phyloP scores from a whole-genome alignment of 2,329 filamentous ascomycete genomes.

The Paraphaeosphaeria sporulosa region DNA sequence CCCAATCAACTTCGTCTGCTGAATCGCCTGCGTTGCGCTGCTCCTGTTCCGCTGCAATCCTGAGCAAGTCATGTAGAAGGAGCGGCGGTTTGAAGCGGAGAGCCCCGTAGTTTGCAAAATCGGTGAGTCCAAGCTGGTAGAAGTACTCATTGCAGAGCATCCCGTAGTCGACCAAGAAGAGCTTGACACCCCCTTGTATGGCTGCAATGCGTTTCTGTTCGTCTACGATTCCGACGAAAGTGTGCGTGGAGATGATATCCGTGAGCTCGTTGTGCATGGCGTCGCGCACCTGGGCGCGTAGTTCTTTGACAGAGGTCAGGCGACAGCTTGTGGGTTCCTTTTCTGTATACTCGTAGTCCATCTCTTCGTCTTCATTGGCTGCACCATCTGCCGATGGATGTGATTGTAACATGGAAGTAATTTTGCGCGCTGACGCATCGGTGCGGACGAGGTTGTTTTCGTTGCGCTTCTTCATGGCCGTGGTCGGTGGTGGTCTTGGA shows the following conservation, averaged over 20 bases:
- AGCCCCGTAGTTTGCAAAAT: constrained; percentile 92
- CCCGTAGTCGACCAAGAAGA: constrained; percentile 93
- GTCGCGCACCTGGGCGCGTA: constrained; percentile 81
- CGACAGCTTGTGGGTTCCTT: constrained; percentile 74
- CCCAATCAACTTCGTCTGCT: constrained; percentile 68
- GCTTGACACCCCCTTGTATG: constrained; percentile 89
- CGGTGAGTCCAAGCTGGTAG: constrained; percentile 92
- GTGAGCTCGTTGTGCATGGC: constrained; percentile 85
- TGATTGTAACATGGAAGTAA: constrained; percentile 91
- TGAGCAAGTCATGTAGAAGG: constrained; percentile 72
- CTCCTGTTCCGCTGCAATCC: constrained; percentile 76
- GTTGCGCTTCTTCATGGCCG: constrained; percentile 60
- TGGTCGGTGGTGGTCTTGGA: constrained; percentile 41
- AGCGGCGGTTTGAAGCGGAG: constrained; percentile 83
- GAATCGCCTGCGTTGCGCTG: constrained; percentile 55
- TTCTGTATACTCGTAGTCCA: constrained; percentile 76
- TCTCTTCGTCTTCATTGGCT: constrained; percentile 54
- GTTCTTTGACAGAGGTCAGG: constrained; percentile 83
- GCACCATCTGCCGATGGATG: constrained; percentile 47
- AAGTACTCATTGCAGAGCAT: constrained; percentile 86
- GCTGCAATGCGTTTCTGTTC: constrained; percentile 86
- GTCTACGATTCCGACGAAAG: constrained; percentile 93
- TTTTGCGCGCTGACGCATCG: constrained; percentile 88
- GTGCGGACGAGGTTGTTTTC: constrained; percentile 92
- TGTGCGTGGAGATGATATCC: constrained; percentile 85